A percentile compares a stretch with the other conserved stretches of the same genome.
These are phyloP conservation scores for Pinus albicaulis DNA, from an alignment of 75 land plant genomes.

Conservation along the genomic window DNA sequence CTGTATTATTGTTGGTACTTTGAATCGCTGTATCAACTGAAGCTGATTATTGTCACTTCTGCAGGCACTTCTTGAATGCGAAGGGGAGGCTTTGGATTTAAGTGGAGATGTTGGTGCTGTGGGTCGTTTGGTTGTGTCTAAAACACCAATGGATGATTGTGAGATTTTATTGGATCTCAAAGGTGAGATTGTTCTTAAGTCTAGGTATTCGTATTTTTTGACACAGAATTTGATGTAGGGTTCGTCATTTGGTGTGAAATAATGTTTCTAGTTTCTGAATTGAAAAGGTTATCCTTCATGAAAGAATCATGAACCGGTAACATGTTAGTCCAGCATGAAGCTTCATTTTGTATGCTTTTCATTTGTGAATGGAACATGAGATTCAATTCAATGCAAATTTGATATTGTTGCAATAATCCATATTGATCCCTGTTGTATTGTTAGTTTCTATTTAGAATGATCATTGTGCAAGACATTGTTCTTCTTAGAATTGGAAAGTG, in stretches of 20 bases:
- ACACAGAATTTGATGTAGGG: background rate
- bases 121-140: conserved; percentile 74
- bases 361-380: background rate
- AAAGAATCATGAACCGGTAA: background rate
- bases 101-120: conserved; percentile 99
- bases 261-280: background rate
- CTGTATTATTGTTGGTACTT: background rate
- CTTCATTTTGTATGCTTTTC: background rate
- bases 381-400: background rate
- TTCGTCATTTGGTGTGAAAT: background rate
- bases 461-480: too few relatives aligned
- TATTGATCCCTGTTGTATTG: too few relatives aligned
- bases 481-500: too few relatives aligned
- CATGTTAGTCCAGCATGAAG: background rate
- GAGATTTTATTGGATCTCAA: conserved; percentile 83
- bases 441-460: too few relatives aligned
- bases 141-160: conserved; percentile 23
- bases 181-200: conserved; percentile 37
- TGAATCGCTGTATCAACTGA: conserved; percentile 2
- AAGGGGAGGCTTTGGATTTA: conserved; percentile 88
- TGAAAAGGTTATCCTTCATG: background rate
- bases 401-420: background rate
- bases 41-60: conserved; percentile 8
- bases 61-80: conserved; percentile 97
- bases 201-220: background rate